These are phyloP conservation scores for Wickerhamomyces mucosus DNA, from an alignment of 805 yeast species.

Conservation along the genomic window DNA sequence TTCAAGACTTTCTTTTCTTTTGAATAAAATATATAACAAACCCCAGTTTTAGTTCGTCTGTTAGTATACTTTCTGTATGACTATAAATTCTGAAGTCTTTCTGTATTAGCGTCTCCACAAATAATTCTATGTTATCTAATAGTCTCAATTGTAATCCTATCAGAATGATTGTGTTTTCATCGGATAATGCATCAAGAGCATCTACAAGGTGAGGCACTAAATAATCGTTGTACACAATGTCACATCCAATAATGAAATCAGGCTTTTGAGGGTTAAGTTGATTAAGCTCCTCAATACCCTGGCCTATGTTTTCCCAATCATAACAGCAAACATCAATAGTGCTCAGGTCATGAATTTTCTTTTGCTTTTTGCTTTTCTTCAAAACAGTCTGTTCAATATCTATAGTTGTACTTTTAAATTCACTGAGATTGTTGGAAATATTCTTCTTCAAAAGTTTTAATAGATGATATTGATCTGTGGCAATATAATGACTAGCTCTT, in stretches of 20 bases:
- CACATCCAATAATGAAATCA: slow-evolving; percentile 50
- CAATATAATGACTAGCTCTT: slow-evolving; percentile 30
- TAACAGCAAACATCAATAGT: slow-evolving; percentile 37
- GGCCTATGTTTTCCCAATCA: slow-evolving; percentile 50
- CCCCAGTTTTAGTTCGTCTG: slow-evolving; percentile 27
- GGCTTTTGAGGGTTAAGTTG: slow-evolving; percentile 18
- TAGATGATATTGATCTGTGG: slow-evolving; percentile 50
- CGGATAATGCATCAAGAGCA: slow-evolving; percentile 30
- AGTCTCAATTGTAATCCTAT: slow-evolving; percentile 49
- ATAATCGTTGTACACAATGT: slow-evolving; percentile 56
- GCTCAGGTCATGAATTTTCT: not conserved
- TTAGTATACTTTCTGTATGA: slow-evolving; percentile 25
- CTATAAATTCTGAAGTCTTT: slow-evolving; percentile 26
- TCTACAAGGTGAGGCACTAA: slow-evolving; percentile 39
- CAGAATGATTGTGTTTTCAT: slow-evolving; percentile 25
- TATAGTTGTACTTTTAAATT: slow-evolving; percentile 18
- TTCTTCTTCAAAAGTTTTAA: slow-evolving; percentile 40
- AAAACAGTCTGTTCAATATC: slow-evolving; percentile 1
- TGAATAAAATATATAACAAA: slow-evolving; percentile 34
- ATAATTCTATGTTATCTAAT: slow-evolving; percentile 36
- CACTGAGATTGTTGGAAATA: slow-evolving; percentile 29
- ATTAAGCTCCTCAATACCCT: slow-evolving; percentile 22
- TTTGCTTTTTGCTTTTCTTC: slow-evolving; percentile 2
- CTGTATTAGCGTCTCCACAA: slow-evolving; percentile 26
- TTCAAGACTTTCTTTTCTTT: not conserved